phyloP scores from a whole-genome alignment of 192 early-diverging fungal genomes.

The Podila minutissima region DNA sequence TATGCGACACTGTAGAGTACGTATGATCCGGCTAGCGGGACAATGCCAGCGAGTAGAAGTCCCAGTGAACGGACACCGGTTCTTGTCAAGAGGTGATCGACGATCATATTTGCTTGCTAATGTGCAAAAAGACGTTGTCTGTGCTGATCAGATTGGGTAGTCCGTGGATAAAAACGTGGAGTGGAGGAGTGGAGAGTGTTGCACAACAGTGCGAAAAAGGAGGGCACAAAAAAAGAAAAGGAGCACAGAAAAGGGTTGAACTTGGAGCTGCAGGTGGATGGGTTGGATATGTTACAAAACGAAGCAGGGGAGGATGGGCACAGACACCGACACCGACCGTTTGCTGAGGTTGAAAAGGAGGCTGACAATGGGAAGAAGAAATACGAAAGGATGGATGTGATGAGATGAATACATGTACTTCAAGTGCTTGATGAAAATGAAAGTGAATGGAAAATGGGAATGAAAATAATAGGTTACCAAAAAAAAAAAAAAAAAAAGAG shows the following conservation, averaged over 20 bases:
- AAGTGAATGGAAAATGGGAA: no score
- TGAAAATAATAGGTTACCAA: no score
- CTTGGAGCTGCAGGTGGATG: no score
- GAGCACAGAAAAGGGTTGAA: background rate
- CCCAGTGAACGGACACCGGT: slow-evolving; percentile 37
- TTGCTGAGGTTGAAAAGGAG: background rate
- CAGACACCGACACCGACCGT: no score
- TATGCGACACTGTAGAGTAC: slow-evolving; percentile 34
- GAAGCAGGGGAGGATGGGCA: no score
- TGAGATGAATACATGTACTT: background rate
- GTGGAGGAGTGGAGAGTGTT: background rate
- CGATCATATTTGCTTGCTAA: slow-evolving; percentile 24
- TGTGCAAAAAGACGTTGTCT: background rate
- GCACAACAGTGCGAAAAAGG: background rate
- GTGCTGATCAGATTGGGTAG: background rate
- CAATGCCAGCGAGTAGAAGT: slow-evolving; percentile 15
- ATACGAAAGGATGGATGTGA: background rate
- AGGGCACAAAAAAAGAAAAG: background rate
- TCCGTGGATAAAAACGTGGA: background rate
- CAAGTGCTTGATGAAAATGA: no score
- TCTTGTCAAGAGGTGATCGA: slow-evolving; percentile 47
- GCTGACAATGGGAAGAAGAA: background rate
- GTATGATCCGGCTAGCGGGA: slow-evolving; percentile 20
- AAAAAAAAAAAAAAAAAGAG: no score
- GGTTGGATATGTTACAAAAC: no score